Conservation (phyloP, 495 filamentous ascomycete species). For the Schizothecium vesticola region DNA sequence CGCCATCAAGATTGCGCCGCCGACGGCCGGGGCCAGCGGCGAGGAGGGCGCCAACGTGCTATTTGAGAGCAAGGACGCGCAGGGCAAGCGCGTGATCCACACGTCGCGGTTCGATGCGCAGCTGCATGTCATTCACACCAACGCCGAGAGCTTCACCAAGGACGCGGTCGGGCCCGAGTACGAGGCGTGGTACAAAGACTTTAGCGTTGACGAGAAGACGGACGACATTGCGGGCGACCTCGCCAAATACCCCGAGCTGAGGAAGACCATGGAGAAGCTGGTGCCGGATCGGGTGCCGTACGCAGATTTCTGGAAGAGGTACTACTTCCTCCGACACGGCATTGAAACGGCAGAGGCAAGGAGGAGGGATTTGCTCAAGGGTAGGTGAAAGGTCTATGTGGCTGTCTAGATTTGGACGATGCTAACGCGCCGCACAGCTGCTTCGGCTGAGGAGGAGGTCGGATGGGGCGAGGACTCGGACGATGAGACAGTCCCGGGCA, state of each 20-base stretch:
- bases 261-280: conserved; percentile 88
- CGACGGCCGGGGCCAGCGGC: conserved; percentile 29
- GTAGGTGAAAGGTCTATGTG: conserved; percentile 42
- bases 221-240: conserved; percentile 77
- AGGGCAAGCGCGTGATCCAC: conserved; percentile 86
- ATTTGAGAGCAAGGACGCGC: conserved; percentile 87
- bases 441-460: conserved; percentile 67
- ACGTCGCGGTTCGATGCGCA: conserved; percentile 93
- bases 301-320: conserved; percentile 84
- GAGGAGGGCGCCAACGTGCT: conserved; percentile 44
- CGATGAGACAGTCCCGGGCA: conserved; percentile 11
- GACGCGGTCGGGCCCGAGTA: conserved; percentile 74
- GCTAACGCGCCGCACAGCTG: conserved; percentile 40
- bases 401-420: conserved; percentile 4
- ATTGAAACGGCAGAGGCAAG: conserved; percentile 94
- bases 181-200: conserved; percentile 65
- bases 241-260: conserved; percentile 81
- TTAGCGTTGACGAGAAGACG: conserved; percentile 79
- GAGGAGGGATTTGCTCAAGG: conserved; percentile 85
- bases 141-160: conserved; percentile 74
- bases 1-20: conserved; percentile 82
- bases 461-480: conserved; percentile 68
- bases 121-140: conserved; percentile 88
- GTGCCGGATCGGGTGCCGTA: conserved; percentile 90
- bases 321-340: conserved; percentile 91